These are phyloP conservation scores for Oryza nivara DNA, from an alignment of 176 grass and related monocot genomes.

Conservation along the genomic window DNA sequence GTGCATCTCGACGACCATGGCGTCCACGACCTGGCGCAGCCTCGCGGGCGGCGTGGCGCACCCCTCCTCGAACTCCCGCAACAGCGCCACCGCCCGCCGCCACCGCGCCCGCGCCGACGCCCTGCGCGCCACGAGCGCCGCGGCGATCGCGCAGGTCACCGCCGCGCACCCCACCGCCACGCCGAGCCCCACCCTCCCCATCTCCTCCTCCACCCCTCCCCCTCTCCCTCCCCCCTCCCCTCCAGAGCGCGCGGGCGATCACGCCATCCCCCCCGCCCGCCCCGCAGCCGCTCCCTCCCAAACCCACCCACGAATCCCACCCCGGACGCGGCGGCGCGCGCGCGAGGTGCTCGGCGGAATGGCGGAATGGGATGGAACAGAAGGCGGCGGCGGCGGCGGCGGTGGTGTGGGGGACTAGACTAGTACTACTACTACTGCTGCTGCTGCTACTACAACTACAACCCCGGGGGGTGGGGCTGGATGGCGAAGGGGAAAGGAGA, in stretches of 20 bases:
- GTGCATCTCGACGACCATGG: constrained; percentile 91
- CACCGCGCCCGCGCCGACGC: constrained; percentile 53
- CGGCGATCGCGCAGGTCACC: constrained; percentile 76
- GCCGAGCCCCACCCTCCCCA: constrained; percentile 65
- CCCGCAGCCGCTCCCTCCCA: background rate
- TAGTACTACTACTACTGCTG: background rate
- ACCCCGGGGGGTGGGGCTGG: constrained; percentile 23
- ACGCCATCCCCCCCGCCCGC: constrained; percentile 15
- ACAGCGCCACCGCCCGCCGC: constrained; percentile 56
- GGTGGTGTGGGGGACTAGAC: background rate
- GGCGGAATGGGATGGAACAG: constrained; percentile 56
- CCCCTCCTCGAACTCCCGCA: constrained; percentile 69
- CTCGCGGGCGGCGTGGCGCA: constrained; percentile 64
- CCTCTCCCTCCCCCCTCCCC: background rate
- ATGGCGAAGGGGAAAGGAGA: constrained; percentile 33
- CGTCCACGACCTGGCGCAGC: constrained; percentile 74
- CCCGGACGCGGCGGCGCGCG: background rate
- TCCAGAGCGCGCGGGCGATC: constrained; percentile 25
- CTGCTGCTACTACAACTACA: background rate
- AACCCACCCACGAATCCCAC: constrained; percentile 3
- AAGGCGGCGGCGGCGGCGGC: constrained; percentile 30
- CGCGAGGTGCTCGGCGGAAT: constrained; percentile 41
- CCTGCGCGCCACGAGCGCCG: constrained; percentile 58
- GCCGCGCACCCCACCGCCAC: constrained; percentile 66
- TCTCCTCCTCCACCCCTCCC: constrained; percentile 7